These are phyloP conservation scores for Vachellia pachyceras DNA, from an alignment of 306 rosid species.

Conservation along the genomic window DNA sequence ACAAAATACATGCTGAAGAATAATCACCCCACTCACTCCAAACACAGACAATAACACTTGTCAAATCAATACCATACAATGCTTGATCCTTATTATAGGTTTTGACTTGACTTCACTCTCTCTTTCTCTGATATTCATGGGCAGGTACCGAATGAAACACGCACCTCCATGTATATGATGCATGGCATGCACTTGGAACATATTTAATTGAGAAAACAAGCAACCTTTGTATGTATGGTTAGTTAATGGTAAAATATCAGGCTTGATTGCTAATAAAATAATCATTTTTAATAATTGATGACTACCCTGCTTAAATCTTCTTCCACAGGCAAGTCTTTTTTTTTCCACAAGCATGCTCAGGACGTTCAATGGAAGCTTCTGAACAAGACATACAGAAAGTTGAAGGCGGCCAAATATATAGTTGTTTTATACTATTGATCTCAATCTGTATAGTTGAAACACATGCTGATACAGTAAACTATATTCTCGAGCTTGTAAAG, in stretches of 20 bases:
- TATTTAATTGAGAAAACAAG: neutral
- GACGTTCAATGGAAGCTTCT: neutral
- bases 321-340: neutral
- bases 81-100: no score
- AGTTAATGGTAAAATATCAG: neutral
- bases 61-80: neutral
- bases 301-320: neutral
- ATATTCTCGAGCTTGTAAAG: neutral
- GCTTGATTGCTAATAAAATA: neutral
- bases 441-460: neutral
- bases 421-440: neutral
- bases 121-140: neutral
- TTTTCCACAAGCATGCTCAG: neutral
- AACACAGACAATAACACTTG: no score
- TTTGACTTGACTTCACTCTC: neutral
- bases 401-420: neutral
- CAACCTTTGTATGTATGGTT: neutral
- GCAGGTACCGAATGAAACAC: neutral
- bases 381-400: neutral
- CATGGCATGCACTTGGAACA: neutral
- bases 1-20: neutral
- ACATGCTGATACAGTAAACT: neutral
- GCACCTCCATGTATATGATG: neutral
- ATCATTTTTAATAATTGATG: neutral
- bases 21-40: neutral